Conservation (phyloP, 2,329 filamentous ascomycete species). For the Colletotrichum falcatum region DNA sequence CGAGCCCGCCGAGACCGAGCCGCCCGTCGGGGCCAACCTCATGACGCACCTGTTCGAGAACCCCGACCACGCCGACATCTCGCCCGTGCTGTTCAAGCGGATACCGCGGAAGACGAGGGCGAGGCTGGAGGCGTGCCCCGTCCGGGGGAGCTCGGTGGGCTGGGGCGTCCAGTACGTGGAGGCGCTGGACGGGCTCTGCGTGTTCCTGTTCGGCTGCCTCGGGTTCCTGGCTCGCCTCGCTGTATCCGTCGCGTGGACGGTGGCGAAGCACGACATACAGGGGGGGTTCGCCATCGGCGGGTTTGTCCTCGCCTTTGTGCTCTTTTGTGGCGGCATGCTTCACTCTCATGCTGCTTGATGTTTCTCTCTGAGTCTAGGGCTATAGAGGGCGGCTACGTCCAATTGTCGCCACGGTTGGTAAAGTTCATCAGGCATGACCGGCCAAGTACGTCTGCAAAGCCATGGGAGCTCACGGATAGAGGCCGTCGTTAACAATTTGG, state of each 20-base stretch:
- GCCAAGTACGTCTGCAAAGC: too few relatives aligned
- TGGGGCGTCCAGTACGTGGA: neutral
- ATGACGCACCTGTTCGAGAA: neutral
- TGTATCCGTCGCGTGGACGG: neutral
- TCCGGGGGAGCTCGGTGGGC: neutral
- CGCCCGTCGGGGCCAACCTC: neutral
- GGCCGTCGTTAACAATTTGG: too few relatives aligned
- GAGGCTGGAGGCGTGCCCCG: neutral
- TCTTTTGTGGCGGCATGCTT: neutral
- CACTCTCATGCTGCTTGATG: neutral
- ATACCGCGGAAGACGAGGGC: neutral
- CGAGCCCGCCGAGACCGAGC: neutral
- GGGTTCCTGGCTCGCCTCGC: too few relatives aligned
- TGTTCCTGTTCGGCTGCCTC: neutral
- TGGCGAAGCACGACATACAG: neutral
- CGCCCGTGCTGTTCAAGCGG: neutral
- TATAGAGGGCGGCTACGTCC: too few relatives aligned
- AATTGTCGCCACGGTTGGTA: too few relatives aligned
- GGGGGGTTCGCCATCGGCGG: neutral
- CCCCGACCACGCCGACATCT: neutral
- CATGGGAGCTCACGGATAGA: too few relatives aligned
- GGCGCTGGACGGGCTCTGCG: neutral
- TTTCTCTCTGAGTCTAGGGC: neutral
- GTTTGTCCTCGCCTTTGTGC: neutral
- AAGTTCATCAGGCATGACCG: too few relatives aligned